Base-by-base conservation (phyloP, 768 basidiomycete species). In the Cyathus striatus region DNA sequence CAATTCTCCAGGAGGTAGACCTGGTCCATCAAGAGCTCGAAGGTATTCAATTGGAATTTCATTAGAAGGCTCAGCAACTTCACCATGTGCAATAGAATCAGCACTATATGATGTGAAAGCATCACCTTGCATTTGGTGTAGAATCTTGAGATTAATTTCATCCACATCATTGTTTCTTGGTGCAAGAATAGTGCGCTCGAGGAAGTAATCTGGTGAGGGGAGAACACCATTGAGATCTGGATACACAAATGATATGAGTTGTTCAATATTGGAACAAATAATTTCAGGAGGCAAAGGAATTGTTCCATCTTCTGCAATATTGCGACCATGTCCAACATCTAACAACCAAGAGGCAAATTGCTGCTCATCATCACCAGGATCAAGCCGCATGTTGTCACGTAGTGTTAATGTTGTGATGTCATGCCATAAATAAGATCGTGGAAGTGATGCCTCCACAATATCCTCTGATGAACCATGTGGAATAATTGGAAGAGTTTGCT, bases 401-500 rank as follows among this genome's bases (percentile, higher is more conserved):
- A 73, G 58, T 38, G 57, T 47, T 6, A 69, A 52, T 5, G 68
- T 37, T 6, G 45, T 10, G 21, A 69, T 50, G 12, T 41, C 23
- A 2, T 33, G 7, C 73, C 75, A n/a, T n/a, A n/a, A n/a, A n/a
- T n/a, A n/a, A n/a, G n/a, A n/a, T n/a, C n/a, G n/a, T n/a, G n/a
- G n/a, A 77, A 74, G 47, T 5, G 54, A 55, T 1, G 63, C 65
- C 39, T 21, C 45, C 2, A 75, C 55, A 55, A 73, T 70, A 13
- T 72, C 48, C 34, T 57, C 59, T 41, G 61, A 32, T 21, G 56
- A 49, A 1, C 70, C 73, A 49, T 60, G 60, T 0, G 24, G 39
- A 39, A 73, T 58, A 0, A 76, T 64, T 26, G 72, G 72, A 1
- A 76, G 58, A 2, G 55, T 74, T 47, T 76, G 75, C 22, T 62